Evolutionary conservation across 345 rosid species (phyloP).

Genomic region (Theobroma cacao): DNA sequence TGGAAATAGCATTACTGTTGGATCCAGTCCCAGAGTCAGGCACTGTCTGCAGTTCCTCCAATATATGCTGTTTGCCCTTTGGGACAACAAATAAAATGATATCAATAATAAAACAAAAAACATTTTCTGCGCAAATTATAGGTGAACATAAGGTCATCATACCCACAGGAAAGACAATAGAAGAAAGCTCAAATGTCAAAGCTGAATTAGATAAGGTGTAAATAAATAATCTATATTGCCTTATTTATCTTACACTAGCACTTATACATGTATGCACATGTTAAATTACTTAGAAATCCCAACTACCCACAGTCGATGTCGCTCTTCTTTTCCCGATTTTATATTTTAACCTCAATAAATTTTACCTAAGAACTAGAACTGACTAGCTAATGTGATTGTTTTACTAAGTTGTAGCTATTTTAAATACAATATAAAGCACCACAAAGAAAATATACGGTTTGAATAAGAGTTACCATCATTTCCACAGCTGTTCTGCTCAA

Average conservation of each 20-base stretch:
- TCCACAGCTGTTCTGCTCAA: constrained; percentile 16
- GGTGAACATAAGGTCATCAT: not conserved
- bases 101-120: not conserved
- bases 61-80: constrained; percentile 24
- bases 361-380: not conserved
- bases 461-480: constrained; percentile 39
- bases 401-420: not conserved
- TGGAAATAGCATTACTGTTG: constrained; percentile 22
- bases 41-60: constrained; percentile 16
- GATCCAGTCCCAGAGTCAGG: constrained; percentile 29
- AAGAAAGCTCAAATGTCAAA: not conserved
- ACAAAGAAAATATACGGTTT: not conserved
- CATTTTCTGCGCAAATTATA: not conserved
- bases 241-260: not conserved
- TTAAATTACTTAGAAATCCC: not conserved
- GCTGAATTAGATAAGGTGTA: not conserved
- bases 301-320: not conserved
- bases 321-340: not conserved
- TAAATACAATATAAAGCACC: constrained; percentile 1
- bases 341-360: constrained; percentile 2
- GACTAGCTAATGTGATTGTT: not conserved
- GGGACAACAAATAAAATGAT: not conserved
- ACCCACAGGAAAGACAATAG: not conserved
- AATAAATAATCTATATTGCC: not conserved
- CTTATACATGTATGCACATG: not conserved